Base-by-base conservation (phyloP, 768 basidiomycete genomes). In the Tephrocybe sp. region DNA sequence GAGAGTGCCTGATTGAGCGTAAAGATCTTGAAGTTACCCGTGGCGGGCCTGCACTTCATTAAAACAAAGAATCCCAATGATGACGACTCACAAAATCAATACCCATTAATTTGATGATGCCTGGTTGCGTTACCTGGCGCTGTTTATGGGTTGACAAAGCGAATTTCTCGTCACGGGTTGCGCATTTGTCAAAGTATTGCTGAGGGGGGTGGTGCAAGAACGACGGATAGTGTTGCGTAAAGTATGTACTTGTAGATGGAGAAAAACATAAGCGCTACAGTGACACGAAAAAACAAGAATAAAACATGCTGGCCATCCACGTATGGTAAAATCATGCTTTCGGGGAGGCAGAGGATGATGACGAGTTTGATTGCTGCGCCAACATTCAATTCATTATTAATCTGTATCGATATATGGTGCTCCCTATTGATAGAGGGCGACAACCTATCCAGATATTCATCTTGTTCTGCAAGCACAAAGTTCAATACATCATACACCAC, bases 341-440 rank as follows among this genome's bases (percentile, higher is more conserved):
- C 48, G 28, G 38, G 15, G 37, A 46, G 18, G 47, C 39, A n/a
- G n/a, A n/a, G n/a, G n/a, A n/a, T 18, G 57, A 53, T 30, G 53
- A 37, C 26, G 54, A 54, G 35, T 57, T 56, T 47, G 70, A 62
- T 60, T 76, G 72, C 42, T 71, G 71, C 31, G 71, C 71, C 38
- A 78, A 57, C 59, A 80, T 63, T 26, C 77, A 98, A 72, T 69
- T 98, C 96, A 54, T 88, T 86, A 40, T 91, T 91, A 31, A 98
- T 97, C 68, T 95, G 89, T 11, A 96, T 63, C 0, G 93, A 94
- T 13, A 98, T 76, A 59, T 92, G 83, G 47, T 88, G 90, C 68
- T 98, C 95, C 1, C 96, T 82, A 49, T 75, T 76, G 44, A 98
- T 89, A 1, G 96, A 98, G 49, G 82, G 80, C 9, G 93, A 92